These are phyloP conservation scores for Exsudoporus frostii DNA, from an alignment of 768 basidiomycete genomes.

Conservation along the genomic window DNA sequence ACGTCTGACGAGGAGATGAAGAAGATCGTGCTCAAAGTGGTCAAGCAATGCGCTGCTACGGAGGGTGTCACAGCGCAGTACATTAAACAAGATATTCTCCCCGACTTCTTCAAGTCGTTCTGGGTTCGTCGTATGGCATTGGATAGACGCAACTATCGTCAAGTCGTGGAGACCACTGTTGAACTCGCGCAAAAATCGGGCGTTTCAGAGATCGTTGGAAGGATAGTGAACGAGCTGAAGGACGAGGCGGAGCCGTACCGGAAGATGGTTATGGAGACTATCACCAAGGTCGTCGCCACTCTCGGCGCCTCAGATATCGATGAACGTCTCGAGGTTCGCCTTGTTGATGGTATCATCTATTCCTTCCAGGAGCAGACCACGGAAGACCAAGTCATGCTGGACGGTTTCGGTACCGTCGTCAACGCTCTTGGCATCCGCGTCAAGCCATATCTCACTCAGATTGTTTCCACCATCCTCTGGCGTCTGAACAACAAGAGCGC, in stretches of 20 bases:
- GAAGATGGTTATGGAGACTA: conserved; percentile 99
- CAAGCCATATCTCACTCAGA: conserved; percentile 97
- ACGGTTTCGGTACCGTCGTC: conserved; percentile 97
- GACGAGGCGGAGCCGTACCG: conserved; percentile 72
- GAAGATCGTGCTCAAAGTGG: conserved; percentile 98
- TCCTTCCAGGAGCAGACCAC: conserved; percentile 99
- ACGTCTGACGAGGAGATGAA: conserved; percentile 99
- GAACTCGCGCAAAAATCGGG: conserved; percentile 97
- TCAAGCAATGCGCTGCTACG: conserved; percentile 97
- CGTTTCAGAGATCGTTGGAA: conserved; percentile 92
- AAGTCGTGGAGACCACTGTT: conserved; percentile 98
- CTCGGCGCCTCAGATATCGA: conserved; percentile 98
- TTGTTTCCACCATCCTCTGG: conserved; percentile 98
- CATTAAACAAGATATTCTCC: conserved; percentile 96
- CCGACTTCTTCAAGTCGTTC: conserved; percentile 99
- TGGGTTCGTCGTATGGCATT: conserved; percentile 99
- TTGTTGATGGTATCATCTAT: conserved; percentile 98
- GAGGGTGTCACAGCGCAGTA: conserved; percentile 96
- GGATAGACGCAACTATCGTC: conserved; percentile 92
- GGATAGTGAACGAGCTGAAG: conserved; percentile 65
- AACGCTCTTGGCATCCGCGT: conserved; percentile 95
- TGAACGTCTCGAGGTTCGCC: conserved; percentile 87
- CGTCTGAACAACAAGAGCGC: conserved; percentile 99
- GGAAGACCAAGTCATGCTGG: conserved; percentile 98
- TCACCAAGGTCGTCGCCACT: conserved; percentile 91